Percentiles rank a stretch among this genome's conserved stretches.
These are phyloP conservation scores for Stemphylium lycopersici DNA, from an alignment of 2,329 filamentous ascomycete species.

Conservation along the genomic window DNA sequence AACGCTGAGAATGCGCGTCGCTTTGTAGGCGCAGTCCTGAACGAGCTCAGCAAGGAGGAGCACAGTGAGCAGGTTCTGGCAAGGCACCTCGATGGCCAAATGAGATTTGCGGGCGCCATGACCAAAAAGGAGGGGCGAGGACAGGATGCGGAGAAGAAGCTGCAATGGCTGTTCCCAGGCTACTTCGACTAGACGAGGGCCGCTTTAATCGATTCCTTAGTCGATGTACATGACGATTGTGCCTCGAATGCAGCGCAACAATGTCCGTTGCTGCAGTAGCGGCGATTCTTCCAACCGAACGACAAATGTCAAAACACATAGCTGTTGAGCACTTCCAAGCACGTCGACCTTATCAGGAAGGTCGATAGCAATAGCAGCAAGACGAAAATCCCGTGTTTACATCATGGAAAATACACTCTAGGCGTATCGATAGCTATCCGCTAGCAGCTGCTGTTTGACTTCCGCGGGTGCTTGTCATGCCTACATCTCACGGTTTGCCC, in stretches of 20 bases:
- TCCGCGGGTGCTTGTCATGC: constrained; percentile 17
- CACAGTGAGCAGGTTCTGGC: constrained; percentile 76
- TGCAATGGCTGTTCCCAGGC: constrained; percentile 86
- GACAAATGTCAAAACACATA: constrained; percentile 4
- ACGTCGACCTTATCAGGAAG: constrained; percentile 20
- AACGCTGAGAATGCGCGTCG: constrained; percentile 87
- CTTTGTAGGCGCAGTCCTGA: constrained; percentile 84
- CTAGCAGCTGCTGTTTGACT: constrained; percentile 6
- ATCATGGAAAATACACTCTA: constrained; percentile 25
- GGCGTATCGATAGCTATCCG: constrained; percentile 25
- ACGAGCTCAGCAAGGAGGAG: constrained; percentile 80
- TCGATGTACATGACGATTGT: constrained; percentile 8
- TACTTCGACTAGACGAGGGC: constrained; percentile 61
- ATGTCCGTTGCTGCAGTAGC: neutral
- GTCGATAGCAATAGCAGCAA: constrained; percentile 11
- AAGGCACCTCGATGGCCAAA: constrained; percentile 78
- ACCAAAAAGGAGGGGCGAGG: constrained; percentile 78
- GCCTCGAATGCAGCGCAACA: neutral
- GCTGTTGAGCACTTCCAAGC: neutral
- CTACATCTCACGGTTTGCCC: constrained; percentile 1
- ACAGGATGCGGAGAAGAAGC: constrained; percentile 75
- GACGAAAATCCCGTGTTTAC: constrained; percentile 11
- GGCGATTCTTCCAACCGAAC: neutral
- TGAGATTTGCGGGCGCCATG: constrained; percentile 80
- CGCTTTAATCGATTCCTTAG: neutral